These are phyloP conservation scores for Cryptococcus sp. DNA, from an alignment of 1,284 basidiomycete genomes.

Conservation along the genomic window DNA sequence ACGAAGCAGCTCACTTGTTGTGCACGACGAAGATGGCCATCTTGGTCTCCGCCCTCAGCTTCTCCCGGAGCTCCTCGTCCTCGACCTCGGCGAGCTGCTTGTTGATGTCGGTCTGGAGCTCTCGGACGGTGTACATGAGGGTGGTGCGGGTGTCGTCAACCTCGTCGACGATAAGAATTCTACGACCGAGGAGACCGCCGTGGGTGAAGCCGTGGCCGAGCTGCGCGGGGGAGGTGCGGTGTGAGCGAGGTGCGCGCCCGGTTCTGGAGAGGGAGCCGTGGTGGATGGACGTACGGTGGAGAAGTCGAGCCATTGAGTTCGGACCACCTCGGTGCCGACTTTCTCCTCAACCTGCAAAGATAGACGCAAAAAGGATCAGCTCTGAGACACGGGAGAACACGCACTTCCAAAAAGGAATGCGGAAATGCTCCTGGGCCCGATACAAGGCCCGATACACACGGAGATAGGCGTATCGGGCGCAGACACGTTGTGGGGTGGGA, in stretches of 20 bases:
- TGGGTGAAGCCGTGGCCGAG: slow-evolving; percentile 44
- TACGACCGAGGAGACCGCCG: slow-evolving; percentile 65
- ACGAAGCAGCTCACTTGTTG: slow-evolving; percentile 61
- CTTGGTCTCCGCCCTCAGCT: slow-evolving; percentile 61
- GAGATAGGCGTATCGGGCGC: neutral
- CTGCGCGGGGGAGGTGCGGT: slow-evolving; percentile 17
- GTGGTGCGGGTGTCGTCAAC: slow-evolving; percentile 92
- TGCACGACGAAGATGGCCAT: slow-evolving; percentile 92
- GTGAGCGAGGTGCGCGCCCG: neutral
- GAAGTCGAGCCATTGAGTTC: slow-evolving; percentile 77
- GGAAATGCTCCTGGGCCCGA: neutral
- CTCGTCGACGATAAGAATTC: slow-evolving; percentile 85
- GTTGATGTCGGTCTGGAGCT: slow-evolving; percentile 82
- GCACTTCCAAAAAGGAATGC: neutral
- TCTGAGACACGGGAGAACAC: neutral
- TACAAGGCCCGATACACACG: neutral
- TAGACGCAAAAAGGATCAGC: neutral
- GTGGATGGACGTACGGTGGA: slow-evolving; percentile 58
- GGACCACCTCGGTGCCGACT: slow-evolving; percentile 76
- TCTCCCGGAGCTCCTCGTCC: slow-evolving; percentile 64
- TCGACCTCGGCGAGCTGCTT: slow-evolving; percentile 62
- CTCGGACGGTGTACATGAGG: slow-evolving; percentile 80
- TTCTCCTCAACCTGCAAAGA: slow-evolving; percentile 59
- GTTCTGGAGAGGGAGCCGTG: neutral
- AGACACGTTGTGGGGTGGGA: neutral